Evolutionary conservation across 805 yeast genomes (phyloP).

Genomic region (Lipomyces anomalus): DNA sequence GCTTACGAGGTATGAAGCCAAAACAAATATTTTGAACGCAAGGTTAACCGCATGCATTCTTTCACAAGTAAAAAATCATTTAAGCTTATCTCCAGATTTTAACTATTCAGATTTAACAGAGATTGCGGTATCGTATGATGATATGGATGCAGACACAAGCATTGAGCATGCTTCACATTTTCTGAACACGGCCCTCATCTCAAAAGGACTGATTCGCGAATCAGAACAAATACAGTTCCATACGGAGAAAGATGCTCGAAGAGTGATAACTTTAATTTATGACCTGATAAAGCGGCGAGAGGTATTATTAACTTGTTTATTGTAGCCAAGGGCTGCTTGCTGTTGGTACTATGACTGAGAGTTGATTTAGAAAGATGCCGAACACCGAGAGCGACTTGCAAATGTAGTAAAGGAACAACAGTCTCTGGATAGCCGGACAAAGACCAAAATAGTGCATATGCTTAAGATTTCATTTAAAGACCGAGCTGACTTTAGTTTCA

Average conservation of each 20-base stretch:
- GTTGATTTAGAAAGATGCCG: conserved; percentile 12
- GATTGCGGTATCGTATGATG: no score
- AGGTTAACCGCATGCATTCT: no score
- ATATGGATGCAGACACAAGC: conserved; percentile 22
- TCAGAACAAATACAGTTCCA: conserved; percentile 3
- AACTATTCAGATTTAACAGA: no score
- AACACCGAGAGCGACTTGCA: conserved; percentile 14
- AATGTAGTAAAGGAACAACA: conserved; percentile 14
- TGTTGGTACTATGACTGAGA: background rate
- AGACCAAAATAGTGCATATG: conserved; percentile 6
- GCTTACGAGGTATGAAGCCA: no score
- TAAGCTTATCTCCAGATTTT: no score
- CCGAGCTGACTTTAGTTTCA: background rate
- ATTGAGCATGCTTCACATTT: conserved; percentile 15
- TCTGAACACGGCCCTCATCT: conserved; percentile 13
- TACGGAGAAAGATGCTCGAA: conserved; percentile 13
- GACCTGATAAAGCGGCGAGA: conserved; percentile 11
- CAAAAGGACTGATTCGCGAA: conserved; percentile 16
- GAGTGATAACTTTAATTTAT: conserved; percentile 17
- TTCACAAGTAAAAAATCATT: no score
- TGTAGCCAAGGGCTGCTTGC: background rate
- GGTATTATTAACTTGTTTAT: conserved; percentile 3
- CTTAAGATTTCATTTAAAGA: background rate
- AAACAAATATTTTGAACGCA: no score
- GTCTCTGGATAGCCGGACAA: conserved; percentile 8